These are phyloP conservation scores for Neoscytalidium dimidiatum DNA, from an alignment of 2,329 filamentous ascomycete species.

Conservation along the genomic window DNA sequence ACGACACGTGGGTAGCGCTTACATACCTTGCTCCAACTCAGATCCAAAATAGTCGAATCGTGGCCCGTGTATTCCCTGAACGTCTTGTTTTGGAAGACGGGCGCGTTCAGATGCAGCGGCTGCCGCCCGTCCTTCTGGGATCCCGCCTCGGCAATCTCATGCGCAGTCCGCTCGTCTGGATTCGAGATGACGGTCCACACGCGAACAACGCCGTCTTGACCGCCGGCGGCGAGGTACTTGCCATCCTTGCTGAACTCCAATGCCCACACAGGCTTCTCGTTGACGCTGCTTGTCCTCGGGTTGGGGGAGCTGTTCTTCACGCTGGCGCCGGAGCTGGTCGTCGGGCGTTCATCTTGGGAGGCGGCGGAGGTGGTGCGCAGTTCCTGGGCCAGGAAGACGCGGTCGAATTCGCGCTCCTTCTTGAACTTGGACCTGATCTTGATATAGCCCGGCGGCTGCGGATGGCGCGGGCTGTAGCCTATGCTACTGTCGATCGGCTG, in stretches of 20 bases:
- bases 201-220: conserved; percentile 81
- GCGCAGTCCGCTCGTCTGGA: conserved; percentile 71
- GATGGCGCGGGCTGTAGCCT: conserved; percentile 82
- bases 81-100: conserved; percentile 82
- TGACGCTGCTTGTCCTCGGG: neutral
- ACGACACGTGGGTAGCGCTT: neutral
- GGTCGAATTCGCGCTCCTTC: conserved; percentile 78
- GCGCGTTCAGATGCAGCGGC: conserved; percentile 74
- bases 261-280: conserved; percentile 78
- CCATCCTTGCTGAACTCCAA: conserved; percentile 92
- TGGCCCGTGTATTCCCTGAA: conserved; percentile 81
- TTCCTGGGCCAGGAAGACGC: conserved; percentile 89
- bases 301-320: neutral
- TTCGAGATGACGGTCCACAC: conserved; percentile 88
- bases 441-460: conserved; percentile 88
- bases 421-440: conserved; percentile 81
- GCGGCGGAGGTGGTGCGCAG: conserved; percentile 59
- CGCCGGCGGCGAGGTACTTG: conserved; percentile 86
- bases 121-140: conserved; percentile 47
- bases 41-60: conserved; percentile 79
- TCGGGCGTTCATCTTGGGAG: conserved; percentile 31
- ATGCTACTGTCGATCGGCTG: conserved; percentile 65
- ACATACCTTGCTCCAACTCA: conserved; percentile 89
- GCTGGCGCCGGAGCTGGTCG: conserved; percentile 21
- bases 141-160: conserved; percentile 70